phyloP scores from a whole-genome alignment of 1,284 basidiomycete species.

The Acaromyces ingoldii region DNA sequence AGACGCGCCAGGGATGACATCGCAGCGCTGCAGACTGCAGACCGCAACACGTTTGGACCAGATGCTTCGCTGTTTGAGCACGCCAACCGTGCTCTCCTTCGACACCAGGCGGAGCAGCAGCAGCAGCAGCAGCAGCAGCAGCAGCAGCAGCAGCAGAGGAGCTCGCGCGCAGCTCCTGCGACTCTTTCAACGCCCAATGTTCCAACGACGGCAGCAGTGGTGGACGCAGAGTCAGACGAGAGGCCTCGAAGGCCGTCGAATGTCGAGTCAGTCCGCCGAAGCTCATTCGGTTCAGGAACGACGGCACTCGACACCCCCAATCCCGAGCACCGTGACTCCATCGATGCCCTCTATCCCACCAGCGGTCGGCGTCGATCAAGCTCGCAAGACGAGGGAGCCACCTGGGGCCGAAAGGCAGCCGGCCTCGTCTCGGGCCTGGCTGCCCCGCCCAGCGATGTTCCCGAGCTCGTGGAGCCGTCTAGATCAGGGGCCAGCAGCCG shows the following conservation, averaged over 20 bases:
- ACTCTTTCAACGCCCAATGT: too few species aligned
- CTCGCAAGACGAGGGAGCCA: too few species aligned
- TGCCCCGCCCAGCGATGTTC: constrained; percentile 31
- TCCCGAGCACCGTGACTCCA: too few species aligned
- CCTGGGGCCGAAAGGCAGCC: too few species aligned
- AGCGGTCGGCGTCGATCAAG: too few species aligned
- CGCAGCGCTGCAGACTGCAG: neutral
- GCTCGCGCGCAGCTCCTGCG: too few species aligned
- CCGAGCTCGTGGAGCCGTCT: constrained; percentile 8
- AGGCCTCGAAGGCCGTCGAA: neutral
- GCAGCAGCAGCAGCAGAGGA: neutral
- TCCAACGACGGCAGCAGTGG: too few species aligned
- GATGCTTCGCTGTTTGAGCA: constrained; percentile 1
- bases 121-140: neutral
- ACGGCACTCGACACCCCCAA: constrained; percentile 27
- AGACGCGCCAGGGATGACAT: too few species aligned
- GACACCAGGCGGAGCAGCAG: neutral
- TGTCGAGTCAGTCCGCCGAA: constrained; percentile 16
- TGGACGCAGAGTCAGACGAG: too few species aligned
- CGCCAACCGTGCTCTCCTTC: too few species aligned
- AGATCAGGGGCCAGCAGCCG: too few species aligned
- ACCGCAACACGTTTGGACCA: neutral
- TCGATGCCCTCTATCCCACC: too few species aligned
- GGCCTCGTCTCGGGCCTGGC: constrained; percentile 12
- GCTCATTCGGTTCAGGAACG: constrained; percentile 27